Evolutionary conservation across 306 rosid genomes (phyloP).

Genomic region (Mucuna pruriens): DNA sequence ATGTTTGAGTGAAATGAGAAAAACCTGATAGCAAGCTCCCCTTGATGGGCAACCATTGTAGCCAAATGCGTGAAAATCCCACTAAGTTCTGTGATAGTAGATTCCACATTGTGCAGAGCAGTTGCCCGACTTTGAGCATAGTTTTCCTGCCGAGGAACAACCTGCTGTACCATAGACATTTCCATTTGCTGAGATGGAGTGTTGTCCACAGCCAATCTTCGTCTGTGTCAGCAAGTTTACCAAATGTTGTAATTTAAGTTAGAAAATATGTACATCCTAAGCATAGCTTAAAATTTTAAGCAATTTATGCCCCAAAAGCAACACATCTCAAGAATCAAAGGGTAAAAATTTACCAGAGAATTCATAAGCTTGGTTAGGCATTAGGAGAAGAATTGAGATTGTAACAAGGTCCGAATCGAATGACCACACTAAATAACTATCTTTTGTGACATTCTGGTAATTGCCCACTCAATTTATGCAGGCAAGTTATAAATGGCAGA

Average conservation of each 20-base stretch:
- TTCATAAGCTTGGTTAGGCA: slow-evolving; percentile 2
- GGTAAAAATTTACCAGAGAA: slow-evolving; percentile 5
- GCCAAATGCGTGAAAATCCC: slow-evolving; percentile 93
- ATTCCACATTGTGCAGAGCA: slow-evolving; percentile 94
- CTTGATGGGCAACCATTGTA: slow-evolving; percentile 98
- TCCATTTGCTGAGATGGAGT: slow-evolving; percentile 94
- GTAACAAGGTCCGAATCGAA: slow-evolving; percentile 3
- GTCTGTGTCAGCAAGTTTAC: slow-evolving; percentile 60
- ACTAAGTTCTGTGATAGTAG: slow-evolving; percentile 93
- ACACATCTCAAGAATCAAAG: slow-evolving; percentile 12
- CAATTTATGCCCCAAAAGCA: slow-evolving; percentile 20
- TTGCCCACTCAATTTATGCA: not conserved
- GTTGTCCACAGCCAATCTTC: slow-evolving; percentile 85
- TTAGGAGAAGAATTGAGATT: not conserved
- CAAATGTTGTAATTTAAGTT: slow-evolving; percentile 34
- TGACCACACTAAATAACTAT: slow-evolving; percentile 16
- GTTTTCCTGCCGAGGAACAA: slow-evolving; percentile 80
- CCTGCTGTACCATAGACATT: slow-evolving; percentile 96
- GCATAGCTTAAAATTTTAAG: slow-evolving; percentile 1
- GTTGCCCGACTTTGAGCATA: slow-evolving; percentile 70
- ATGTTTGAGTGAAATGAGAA: slow-evolving; percentile 30
- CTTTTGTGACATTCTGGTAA: slow-evolving; percentile 24
- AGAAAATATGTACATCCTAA: slow-evolving; percentile 18
- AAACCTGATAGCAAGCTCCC: slow-evolving; percentile 97
- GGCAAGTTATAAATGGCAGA: not conserved